Evolutionary conservation across 2,329 filamentous ascomycete species (phyloP).

Genomic region (Botrytis deweyae): DNA sequence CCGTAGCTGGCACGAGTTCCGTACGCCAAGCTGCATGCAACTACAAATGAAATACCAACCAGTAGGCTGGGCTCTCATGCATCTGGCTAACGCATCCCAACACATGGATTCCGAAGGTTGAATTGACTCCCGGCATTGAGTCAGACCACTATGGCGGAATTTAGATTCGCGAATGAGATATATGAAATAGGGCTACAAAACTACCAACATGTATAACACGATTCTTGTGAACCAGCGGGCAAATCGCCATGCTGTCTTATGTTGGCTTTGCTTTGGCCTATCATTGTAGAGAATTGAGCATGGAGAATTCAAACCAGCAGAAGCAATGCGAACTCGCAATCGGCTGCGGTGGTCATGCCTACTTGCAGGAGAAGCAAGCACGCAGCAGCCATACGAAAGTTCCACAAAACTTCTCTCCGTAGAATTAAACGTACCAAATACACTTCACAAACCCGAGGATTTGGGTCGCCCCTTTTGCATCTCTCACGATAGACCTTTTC

Average conservation of each 20-base stretch:
- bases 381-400: neutral
- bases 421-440: neutral
- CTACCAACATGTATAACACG: neutral
- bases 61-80: conserved; percentile 15
- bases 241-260: neutral
- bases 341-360: conserved; percentile 8
- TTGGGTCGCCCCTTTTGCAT: neutral
- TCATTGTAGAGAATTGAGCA: neutral
- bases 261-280: conserved; percentile 4
- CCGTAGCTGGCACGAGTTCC: conserved; percentile 13
- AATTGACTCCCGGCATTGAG: conserved; percentile 6
- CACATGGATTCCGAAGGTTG: conserved; percentile 5
- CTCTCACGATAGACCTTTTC: neutral
- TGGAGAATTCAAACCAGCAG: neutral
- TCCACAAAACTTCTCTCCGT: neutral
- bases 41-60: neutral
- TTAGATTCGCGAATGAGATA: conserved; percentile 16
- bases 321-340: neutral
- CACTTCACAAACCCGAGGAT: neutral
- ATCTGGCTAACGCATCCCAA: conserved; percentile 10
- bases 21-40: conserved; percentile 14
- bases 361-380: conserved; percentile 2
- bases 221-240: neutral
- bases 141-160: conserved; percentile 21
- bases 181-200: neutral